Percentiles rank a stretch among this genome's conserved stretches.
Evolutionary conservation across 768 basidiomycete genomes (phyloP).

Genomic region (Chalciporus sphaerocephalus): DNA sequence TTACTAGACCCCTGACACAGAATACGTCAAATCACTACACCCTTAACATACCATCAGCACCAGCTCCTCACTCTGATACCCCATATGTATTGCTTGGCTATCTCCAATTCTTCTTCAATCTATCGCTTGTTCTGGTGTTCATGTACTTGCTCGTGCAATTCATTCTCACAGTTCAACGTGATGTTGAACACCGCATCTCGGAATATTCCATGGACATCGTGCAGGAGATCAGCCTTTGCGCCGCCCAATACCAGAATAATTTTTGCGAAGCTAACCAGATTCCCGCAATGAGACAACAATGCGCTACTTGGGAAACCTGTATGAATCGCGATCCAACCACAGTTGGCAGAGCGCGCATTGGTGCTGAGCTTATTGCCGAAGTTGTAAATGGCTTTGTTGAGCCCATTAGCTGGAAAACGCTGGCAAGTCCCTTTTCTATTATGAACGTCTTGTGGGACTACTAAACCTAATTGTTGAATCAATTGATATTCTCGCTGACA

Average conservation of each 20-base stretch:
- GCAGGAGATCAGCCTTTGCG: conserved; percentile 88
- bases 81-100: conserved; percentile 90
- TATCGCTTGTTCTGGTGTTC: conserved; percentile 75
- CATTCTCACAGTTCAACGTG: conserved; percentile 83
- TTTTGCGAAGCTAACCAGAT: conserved; percentile 70
- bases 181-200: conserved; percentile 81
- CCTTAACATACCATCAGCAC: conserved; percentile 67
- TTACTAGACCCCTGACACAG: conserved; percentile 38
- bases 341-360: conserved; percentile 83
- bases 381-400: conserved; percentile 97
- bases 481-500: conserved; percentile 67
- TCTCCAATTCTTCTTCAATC: conserved; percentile 91
- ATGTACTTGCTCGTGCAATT: conserved; percentile 84
- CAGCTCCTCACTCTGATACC: conserved; percentile 52
- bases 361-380: conserved; percentile 93
- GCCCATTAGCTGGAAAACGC: conserved; percentile 94
- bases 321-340: conserved; percentile 93
- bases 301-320: conserved; percentile 86
- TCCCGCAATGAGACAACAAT: conserved; percentile 85
- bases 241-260: conserved; percentile 75
- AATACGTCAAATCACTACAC: conserved; percentile 79
- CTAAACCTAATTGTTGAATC: conserved; percentile 16
- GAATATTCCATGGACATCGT: conserved; percentile 91
- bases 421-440: conserved; percentile 50
- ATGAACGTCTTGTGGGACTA: conserved; percentile 11